Evolutionary conservation across 1,139 yeast genomes (phyloP).

Genomic region (Suhomyces chickasaworum): DNA sequence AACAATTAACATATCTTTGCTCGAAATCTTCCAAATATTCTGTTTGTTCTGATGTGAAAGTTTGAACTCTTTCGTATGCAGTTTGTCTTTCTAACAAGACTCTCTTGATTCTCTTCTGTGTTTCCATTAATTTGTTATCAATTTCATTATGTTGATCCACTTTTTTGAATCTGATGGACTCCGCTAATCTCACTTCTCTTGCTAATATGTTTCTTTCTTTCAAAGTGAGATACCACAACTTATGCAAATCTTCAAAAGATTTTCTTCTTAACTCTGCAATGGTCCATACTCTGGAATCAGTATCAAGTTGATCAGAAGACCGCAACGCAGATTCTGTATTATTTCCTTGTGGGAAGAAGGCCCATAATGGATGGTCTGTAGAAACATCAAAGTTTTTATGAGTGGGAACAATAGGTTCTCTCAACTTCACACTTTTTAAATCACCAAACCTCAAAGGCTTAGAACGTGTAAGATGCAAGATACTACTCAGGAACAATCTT

Average conservation of each 20-base stretch:
- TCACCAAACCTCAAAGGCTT: constrained; percentile 35
- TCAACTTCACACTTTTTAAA: constrained; percentile 45
- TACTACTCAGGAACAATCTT: constrained; percentile 11
- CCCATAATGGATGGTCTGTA: constrained; percentile 95
- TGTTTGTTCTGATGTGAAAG: constrained; percentile 46
- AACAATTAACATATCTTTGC: constrained; percentile 57
- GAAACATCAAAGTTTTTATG: constrained; percentile 68
- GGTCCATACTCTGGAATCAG: constrained; percentile 78
- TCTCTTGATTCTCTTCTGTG: constrained; percentile 68
- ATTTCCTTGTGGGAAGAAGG: constrained; percentile 68
- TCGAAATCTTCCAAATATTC: constrained; percentile 60
- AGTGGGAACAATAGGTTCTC: constrained; percentile 88
- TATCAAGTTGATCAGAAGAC: constrained; percentile 55
- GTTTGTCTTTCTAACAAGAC: constrained; percentile 85
- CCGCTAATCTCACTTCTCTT: constrained; percentile 64
- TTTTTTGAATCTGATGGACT: constrained; percentile 31
- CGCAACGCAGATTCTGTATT: constrained; percentile 57
- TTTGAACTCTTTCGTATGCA: constrained; percentile 64
- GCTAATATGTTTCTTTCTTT: constrained; percentile 80
- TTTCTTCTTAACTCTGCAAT: constrained; percentile 88
- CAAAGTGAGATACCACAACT: constrained; percentile 83
- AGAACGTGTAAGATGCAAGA: constrained; percentile 19
- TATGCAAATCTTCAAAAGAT: constrained; percentile 88
- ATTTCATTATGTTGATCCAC: constrained; percentile 31
- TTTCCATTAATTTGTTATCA: constrained; percentile 40